Conservation (phyloP, 345 rosid genomes). For the Eucalyptus pumila region DNA sequence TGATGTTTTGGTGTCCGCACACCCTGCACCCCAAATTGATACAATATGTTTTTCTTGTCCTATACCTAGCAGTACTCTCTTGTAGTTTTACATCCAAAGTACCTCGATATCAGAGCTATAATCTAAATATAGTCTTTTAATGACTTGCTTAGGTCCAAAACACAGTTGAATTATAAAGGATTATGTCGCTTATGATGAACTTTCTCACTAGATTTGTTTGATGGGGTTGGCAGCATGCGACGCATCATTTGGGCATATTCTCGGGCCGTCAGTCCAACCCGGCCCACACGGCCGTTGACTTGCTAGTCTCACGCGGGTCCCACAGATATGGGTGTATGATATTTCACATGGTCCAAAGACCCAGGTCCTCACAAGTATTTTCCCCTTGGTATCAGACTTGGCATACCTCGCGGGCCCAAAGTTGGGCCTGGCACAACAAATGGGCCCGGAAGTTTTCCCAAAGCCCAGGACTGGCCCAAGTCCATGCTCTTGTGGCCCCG, state of each 20-base stretch:
- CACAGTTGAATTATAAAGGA: background rate
- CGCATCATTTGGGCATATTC: background rate
- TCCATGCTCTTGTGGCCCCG: background rate
- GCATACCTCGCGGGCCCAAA: background rate
- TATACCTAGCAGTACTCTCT: accelerated
- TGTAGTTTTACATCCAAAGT: too few species aligned
- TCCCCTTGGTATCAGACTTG: background rate
- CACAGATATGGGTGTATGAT: background rate
- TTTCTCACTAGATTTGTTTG: background rate
- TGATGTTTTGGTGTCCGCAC: accelerated
- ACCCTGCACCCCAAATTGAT: accelerated
- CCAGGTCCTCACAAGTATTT: background rate
- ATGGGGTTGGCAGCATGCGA: background rate
- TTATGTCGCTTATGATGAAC: background rate
- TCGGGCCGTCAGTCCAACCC: background rate
- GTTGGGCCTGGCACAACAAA: background rate
- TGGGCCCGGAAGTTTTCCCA: background rate
- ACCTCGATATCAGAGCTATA: too few species aligned
- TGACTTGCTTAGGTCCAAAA: too few species aligned
- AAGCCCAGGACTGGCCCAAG: background rate
- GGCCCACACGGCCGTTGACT: background rate
- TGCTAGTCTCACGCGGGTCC: background rate
- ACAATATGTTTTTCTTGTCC: too few species aligned
- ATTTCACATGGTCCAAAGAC: background rate
- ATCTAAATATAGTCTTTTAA: too few species aligned